phyloP scores from a whole-genome alignment of 176 grass and related monocot species.

The Aegilops bicornis region DNA sequence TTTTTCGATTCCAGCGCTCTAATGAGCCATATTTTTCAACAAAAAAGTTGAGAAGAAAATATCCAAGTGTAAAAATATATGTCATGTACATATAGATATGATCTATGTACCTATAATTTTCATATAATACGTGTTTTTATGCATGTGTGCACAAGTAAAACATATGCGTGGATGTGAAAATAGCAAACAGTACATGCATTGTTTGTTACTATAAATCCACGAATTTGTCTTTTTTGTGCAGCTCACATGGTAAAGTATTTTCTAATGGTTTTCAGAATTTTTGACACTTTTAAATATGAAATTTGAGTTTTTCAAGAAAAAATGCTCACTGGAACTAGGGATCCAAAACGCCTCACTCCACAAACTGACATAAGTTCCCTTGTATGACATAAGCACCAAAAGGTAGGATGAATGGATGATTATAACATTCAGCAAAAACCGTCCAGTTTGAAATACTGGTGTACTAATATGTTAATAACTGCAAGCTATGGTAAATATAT shows the following conservation, averaged over 20 bases:
- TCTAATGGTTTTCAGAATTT: background rate
- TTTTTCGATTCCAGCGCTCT: background rate
- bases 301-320: background rate
- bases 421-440: constrained; percentile 1
- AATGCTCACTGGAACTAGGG: background rate
- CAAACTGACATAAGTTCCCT: background rate
- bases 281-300: background rate
- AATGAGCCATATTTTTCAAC: background rate
- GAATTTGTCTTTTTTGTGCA: background rate
- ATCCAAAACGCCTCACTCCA: background rate
- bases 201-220: no score
- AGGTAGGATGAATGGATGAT: background rate
- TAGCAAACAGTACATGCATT: background rate
- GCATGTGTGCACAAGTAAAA: background rate
- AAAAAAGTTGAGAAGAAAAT: background rate
- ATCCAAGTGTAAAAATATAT: background rate
- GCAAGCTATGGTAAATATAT: background rate
- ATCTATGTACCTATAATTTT: background rate
- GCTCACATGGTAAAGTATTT: background rate
- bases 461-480: background rate
- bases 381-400: background rate
- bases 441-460: background rate
- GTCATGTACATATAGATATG: no score
- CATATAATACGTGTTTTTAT: background rate
- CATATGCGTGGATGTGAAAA: background rate